Evolutionary conservation across 2,329 filamentous ascomycete species (phyloP).

Genomic region (Madurella fahalii): DNA sequence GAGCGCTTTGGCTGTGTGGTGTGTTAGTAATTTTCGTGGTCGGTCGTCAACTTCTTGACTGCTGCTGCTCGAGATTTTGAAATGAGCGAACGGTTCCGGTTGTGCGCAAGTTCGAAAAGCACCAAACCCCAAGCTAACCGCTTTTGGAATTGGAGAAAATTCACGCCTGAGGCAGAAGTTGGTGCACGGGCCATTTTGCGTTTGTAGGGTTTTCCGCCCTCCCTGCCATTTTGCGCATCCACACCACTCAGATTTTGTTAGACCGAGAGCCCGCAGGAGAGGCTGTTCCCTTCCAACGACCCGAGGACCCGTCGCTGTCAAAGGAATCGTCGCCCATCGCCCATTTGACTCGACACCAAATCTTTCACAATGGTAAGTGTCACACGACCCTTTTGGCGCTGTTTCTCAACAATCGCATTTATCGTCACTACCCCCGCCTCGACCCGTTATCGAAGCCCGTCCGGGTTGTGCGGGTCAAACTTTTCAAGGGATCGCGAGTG

Average conservation of each 20-base stretch:
- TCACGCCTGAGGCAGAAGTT: conserved; percentile 11
- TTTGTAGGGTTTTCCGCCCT: conserved; percentile 30
- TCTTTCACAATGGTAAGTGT: conserved; percentile 28
- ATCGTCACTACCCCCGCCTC: conserved; percentile 4
- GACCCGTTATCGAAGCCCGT: conserved; percentile 29
- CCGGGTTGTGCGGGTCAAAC: conserved; percentile 26
- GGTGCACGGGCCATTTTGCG: conserved; percentile 21
- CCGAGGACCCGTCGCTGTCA: conserved; percentile 27
- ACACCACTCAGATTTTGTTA: conserved; percentile 28
- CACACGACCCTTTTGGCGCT: not conserved
- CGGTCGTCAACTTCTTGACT: conserved; percentile 27
- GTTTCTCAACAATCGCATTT: conserved; percentile 1
- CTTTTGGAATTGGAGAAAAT: conserved; percentile 20
- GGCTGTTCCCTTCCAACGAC: conserved; percentile 23
- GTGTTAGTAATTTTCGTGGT: conserved; percentile 29
- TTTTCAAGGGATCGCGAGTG: conserved; percentile 16
- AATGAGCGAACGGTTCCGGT: conserved; percentile 24
- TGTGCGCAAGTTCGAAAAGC: conserved; percentile 28
- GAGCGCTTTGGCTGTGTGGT: conserved; percentile 35
- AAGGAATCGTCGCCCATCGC: conserved; percentile 26
- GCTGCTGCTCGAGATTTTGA: conserved; percentile 29
- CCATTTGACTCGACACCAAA: conserved; percentile 28
- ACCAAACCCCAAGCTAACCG: conserved; percentile 29
- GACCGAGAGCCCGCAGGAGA: conserved; percentile 22
- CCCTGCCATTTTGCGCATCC: conserved; percentile 27